Evolutionary conservation across 2,329 filamentous ascomycete genomes (phyloP).

Genomic region (Diaporthe citri): DNA sequence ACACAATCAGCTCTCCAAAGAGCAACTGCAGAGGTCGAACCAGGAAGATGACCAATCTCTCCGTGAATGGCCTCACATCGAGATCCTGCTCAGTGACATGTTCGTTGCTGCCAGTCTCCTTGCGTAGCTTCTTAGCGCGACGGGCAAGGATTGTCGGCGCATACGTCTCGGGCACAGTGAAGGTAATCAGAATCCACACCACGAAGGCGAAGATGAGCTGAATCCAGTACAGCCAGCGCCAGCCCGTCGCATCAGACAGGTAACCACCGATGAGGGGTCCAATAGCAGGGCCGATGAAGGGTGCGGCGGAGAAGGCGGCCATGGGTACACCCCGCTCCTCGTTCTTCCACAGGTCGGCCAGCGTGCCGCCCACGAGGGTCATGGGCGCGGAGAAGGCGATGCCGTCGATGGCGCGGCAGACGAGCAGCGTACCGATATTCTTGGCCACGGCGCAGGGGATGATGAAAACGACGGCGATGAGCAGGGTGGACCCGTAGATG

Average conservation of each 20-base stretch:
- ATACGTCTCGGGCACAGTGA: conserved; percentile 93
- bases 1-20: conserved; percentile 85
- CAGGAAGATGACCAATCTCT: conserved; percentile 80
- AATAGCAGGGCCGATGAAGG: conserved; percentile 84
- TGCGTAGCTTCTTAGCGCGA: conserved; percentile 79
- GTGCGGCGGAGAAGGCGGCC: conserved; percentile 86
- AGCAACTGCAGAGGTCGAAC: conserved; percentile 88
- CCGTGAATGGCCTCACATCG: conserved; percentile 75
- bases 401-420: conserved; percentile 82
- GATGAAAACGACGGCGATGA: conserved; percentile 81
- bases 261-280: conserved; percentile 84
- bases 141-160: conserved; percentile 80
- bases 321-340: conserved; percentile 89
- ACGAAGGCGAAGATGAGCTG: conserved; percentile 81
- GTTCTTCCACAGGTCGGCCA: conserved; percentile 86
- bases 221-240: conserved; percentile 91
- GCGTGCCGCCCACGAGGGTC: conserved; percentile 85
- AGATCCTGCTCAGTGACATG: conserved; percentile 87
- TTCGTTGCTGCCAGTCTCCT: conserved; percentile 73
- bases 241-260: conserved; percentile 76
- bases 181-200: conserved; percentile 81
- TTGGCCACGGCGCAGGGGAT: conserved; percentile 83
- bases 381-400: conserved; percentile 89
- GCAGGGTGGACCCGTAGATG: conserved; percentile 77
- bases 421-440: conserved; percentile 82